These are phyloP conservation scores for Botrytis byssoidea DNA, from an alignment of 2,329 filamentous ascomycete species.

Conservation along the genomic window DNA sequence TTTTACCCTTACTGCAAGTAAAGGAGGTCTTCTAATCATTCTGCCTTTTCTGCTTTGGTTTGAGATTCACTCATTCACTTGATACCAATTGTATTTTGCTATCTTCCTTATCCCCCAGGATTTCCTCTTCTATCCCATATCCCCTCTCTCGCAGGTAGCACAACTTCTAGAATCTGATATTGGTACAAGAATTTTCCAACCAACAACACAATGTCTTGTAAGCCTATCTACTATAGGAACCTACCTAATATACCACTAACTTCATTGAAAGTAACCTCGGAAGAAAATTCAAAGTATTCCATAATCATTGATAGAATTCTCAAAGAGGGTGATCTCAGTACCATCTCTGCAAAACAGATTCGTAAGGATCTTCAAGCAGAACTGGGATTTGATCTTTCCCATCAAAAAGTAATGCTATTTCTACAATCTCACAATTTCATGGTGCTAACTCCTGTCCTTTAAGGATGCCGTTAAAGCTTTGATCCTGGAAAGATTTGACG, in stretches of 20 bases:
- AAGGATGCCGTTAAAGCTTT: constrained; percentile 52
- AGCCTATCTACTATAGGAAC: constrained; percentile 1
- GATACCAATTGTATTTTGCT: not conserved
- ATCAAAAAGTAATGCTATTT: constrained; percentile 40
- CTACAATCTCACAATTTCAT: not conserved
- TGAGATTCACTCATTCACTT: constrained; percentile 12
- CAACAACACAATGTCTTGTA: constrained; percentile 31
- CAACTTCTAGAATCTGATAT: constrained; percentile 14
- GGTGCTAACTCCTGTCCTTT: constrained; percentile 19
- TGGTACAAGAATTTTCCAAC: not conserved
- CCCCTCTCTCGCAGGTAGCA: constrained; percentile 13
- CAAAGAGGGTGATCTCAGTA: constrained; percentile 39
- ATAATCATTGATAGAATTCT: constrained; percentile 44
- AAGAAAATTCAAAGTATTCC: constrained; percentile 38
- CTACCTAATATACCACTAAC: constrained; percentile 19
- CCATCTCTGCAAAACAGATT: constrained; percentile 43
- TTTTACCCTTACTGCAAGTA: not conserved
- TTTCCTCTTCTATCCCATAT: constrained; percentile 1
- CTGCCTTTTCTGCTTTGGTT: not conserved
- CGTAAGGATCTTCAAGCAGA: constrained; percentile 38
- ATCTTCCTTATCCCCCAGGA: not conserved
- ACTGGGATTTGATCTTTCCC: constrained; percentile 39
- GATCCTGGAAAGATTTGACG: constrained; percentile 57
- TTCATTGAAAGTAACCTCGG: constrained; percentile 31
- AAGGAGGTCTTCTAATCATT: not conserved